These are phyloP conservation scores for Anaeromyces robustus DNA, from an alignment of 192 early-diverging fungal species.

Conservation along the genomic window DNA sequence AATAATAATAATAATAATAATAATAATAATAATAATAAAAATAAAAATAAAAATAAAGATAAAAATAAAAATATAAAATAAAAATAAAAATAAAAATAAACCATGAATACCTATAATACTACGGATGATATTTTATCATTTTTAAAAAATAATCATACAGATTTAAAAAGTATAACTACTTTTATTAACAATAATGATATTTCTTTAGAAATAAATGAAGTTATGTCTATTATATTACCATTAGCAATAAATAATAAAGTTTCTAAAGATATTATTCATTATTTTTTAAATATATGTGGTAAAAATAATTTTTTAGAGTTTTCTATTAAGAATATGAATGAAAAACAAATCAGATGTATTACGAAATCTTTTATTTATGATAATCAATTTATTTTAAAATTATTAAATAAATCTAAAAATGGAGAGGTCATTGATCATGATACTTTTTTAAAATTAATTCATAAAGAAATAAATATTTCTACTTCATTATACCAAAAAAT, in stretches of 20 bases:
- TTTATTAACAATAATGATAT: background rate
- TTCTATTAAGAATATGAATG: background rate
- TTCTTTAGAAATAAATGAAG: background rate
- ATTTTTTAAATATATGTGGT: background rate
- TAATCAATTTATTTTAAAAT: background rate
- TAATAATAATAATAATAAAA: too few relatives aligned
- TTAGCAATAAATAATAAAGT: background rate
- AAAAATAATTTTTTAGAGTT: background rate
- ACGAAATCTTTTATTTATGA: background rate
- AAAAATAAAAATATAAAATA: too few relatives aligned
- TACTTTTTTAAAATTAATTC: background rate
- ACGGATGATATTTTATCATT: background rate
- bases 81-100: too few relatives aligned
- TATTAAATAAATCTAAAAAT: background rate
- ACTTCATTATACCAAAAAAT: background rate
- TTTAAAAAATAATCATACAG: background rate
- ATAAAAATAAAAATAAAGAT: too few relatives aligned
- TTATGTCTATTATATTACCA: background rate
- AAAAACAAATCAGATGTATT: background rate
- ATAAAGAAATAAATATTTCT: background rate
- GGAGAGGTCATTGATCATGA: background rate
- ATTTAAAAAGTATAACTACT: background rate
- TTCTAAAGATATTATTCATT: background rate
- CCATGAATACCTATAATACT: background rate
- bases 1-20: too few relatives aligned